Evolutionary conservation across 2,329 filamentous ascomycete genomes (phyloP), one percentile per base, ranked within the genome.

Genomic region (Aureobasidium sp.): DNA sequence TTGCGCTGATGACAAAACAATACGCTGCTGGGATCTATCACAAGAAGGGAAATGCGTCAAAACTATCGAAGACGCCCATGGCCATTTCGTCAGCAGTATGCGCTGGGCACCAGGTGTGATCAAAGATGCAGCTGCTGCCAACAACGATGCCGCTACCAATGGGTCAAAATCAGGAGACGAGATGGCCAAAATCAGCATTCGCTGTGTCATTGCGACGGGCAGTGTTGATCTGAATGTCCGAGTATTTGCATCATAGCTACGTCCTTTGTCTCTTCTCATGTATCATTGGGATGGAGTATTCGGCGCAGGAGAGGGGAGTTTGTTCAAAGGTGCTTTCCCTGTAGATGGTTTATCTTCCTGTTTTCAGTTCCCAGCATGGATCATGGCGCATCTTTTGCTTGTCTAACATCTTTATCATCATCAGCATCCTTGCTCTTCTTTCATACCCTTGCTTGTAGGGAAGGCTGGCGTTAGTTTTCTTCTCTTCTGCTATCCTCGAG

Each of bases 1-100:
- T 7, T 90, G 89, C 25, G 84, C 88, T 16, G 93, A 97, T 72
- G 93, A 97, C 77, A 96, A 94, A 77, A 92, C 90, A 5, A 81
- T 97, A 63, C 82, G 92, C 61, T 97, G 92, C 78, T 97, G 93
- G 93, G 93, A 97, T 76, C 78, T 97, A 30, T 82, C 83, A 30
- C 93, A 97, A 72, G 91, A 96, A 72, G 90, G 90, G 45, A 92
- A 91, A 70, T 93, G 91, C 68, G 91, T 96, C 67, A 93, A 93
- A 74, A 86, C 85, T 0, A 77, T 97, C 16, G 80, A 82, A 41
- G 89, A 91, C 65, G 86, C 85, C 0, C 91, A 96, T 71, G 85
- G 82, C 5, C 91, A 91, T 71, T 97, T 97, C 69, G 84, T 97
- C 54, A 91, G 85, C 63, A 93, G 89, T 70, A 80, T 97, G 68